A percentile compares a stretch with the other conserved stretches of the same genome.
phyloP scores from a whole-genome alignment of 768 basidiomycete species.

The Leccinum subgranulosum region DNA sequence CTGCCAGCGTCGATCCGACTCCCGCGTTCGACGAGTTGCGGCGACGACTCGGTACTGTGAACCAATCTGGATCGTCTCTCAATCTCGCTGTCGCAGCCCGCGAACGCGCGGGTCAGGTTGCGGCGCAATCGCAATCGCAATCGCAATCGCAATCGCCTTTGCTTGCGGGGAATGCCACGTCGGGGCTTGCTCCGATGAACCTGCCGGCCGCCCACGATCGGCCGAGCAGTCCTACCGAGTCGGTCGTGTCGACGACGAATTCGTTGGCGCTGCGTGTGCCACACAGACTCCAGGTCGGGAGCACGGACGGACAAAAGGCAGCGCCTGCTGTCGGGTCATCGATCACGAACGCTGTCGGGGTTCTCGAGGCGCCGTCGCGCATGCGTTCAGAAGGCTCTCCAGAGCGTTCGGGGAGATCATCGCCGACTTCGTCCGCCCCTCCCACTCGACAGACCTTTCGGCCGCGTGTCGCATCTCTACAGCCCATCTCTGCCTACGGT shows the following conservation, averaged over 20 bases:
- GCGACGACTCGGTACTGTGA: slow-evolving; percentile 69
- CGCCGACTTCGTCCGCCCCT: slow-evolving; percentile 64
- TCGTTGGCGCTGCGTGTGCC: slow-evolving; percentile 56
- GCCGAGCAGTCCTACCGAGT: slow-evolving; percentile 80
- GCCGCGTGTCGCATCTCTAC: slow-evolving; percentile 47
- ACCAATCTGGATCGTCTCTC: slow-evolving; percentile 67
- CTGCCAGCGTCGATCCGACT: slow-evolving; percentile 46
- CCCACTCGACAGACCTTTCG: slow-evolving; percentile 49
- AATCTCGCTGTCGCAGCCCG: slow-evolving; percentile 41
- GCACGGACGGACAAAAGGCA: slow-evolving; percentile 77
- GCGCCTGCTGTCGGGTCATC: slow-evolving; percentile 89
- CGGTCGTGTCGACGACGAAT: slow-evolving; percentile 68
- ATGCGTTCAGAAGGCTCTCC: slow-evolving; percentile 64
- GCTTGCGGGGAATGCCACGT: slow-evolving; percentile 6
- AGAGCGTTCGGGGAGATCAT: slow-evolving; percentile 73
- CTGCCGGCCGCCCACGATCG: slow-evolving; percentile 40
- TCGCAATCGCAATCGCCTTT: slow-evolving; percentile 8
- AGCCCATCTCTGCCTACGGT: slow-evolving; percentile 75
- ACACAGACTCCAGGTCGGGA: slow-evolving; percentile 67
- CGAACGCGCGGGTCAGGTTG: slow-evolving; percentile 38
- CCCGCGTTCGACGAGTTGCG: slow-evolving; percentile 79
- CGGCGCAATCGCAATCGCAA: slow-evolving; percentile 1
- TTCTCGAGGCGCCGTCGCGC: slow-evolving; percentile 74
- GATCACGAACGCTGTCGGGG: slow-evolving; percentile 75
- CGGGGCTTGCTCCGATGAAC: slow-evolving; percentile 24